Evolutionary conservation across 108 stramenopile genomes (phyloP), one percentile per base, ranked within the genome.

Genomic region (Thalassiosira profunda): DNA sequence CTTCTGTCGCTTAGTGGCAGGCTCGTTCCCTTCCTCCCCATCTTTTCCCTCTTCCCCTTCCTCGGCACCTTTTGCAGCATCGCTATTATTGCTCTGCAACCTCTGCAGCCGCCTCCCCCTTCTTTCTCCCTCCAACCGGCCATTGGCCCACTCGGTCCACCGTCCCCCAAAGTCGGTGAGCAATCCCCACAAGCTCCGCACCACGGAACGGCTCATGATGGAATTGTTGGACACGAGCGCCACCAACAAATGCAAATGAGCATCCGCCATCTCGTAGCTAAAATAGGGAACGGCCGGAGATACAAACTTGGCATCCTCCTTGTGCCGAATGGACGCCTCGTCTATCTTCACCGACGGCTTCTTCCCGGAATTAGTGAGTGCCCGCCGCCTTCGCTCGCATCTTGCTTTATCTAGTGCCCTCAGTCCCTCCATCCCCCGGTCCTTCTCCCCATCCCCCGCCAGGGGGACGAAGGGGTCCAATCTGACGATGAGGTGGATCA

Each of bases 191-290:
- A 81, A 15, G 21, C 55, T 53, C 10, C 75, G 44, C 1, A 84
- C 57, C 9, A 58, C 69, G 29, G 71, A 59, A 1, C 67, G 53
- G 15, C 62, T 18, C 37, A 76, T 64, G 9, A 77, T 53, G 10
- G 80, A 72, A 60, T 82, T 82, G 29, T 29, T 47, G 24, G 64
- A 58, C 3, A 76, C 54, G 11, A 84, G 58, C 4, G 56, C 25
- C 0, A 81, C 23, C 28, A 81, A 24, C 10, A 84, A 37, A 37
- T 72, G 48, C 23, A 84, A 45, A 55, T 84, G 61, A 10, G 70
- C 76, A 63, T 80, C 70, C 23, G 80, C 74, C 21, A 84, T 72
- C 4, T 58, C 20, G 62, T 74, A 76, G 7, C 18, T 34, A 11
- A 76, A 68, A 57, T 63, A 83, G 10, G 74, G 68, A 15, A 45